phyloP scores from a whole-genome alignment of 78 protist genomes.

The Mantamonas sphyraenae region DNA sequence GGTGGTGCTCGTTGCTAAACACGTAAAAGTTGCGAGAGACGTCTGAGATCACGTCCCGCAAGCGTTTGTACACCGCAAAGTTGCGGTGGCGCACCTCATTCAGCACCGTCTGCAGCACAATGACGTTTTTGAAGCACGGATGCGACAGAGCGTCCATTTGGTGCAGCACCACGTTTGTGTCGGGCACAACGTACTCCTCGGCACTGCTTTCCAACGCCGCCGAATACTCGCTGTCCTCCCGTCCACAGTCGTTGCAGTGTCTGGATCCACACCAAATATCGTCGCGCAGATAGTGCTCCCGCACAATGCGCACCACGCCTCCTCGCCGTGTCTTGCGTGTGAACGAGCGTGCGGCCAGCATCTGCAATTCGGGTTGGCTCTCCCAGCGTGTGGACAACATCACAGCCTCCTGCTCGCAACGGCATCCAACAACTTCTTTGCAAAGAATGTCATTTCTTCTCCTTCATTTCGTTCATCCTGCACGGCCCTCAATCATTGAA shows the following conservation, averaged over 20 bases:
- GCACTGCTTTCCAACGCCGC: too few species aligned
- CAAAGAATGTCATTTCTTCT: too few species aligned
- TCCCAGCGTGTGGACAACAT: too few species aligned
- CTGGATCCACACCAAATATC: constrained; percentile 67
- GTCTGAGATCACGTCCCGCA: constrained; percentile 39
- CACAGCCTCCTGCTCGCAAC: too few species aligned
- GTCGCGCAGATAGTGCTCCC: constrained; percentile 72
- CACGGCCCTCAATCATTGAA: too few species aligned
- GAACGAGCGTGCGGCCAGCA: not conserved
- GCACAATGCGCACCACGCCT: constrained; percentile 43
- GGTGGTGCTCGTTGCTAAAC: constrained; percentile 66
- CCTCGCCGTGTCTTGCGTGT: constrained; percentile 44
- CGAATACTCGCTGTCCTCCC: too few species aligned
- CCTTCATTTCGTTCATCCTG: too few species aligned
- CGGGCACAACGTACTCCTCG: constrained; percentile 44
- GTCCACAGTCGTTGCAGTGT: constrained; percentile 32
- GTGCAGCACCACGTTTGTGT: constrained; percentile 74
- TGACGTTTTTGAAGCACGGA: constrained; percentile 42
- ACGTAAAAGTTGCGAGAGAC: constrained; percentile 38
- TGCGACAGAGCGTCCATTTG: constrained; percentile 68
- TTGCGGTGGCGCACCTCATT: constrained; percentile 59
- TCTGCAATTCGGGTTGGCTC: too few species aligned
- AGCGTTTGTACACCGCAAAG: constrained; percentile 28
- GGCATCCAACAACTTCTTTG: too few species aligned
- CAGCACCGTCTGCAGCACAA: constrained; percentile 63